Evolutionary conservation across 805 yeast genomes (phyloP), one percentile per base, ranked within the genome.

Genomic region (Candida gorgasii): DNA sequence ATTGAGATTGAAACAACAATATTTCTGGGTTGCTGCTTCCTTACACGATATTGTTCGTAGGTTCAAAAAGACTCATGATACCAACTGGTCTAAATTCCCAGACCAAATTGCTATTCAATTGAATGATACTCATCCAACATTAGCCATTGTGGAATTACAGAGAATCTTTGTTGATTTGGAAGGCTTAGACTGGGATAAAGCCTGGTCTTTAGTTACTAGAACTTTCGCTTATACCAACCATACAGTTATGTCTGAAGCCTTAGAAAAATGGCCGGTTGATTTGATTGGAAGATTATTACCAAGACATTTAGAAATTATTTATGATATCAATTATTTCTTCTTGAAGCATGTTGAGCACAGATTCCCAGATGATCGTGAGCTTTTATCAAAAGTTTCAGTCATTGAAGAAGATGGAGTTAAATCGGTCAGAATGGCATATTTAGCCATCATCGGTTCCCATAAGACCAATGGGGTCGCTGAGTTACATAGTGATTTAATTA

Each of bases 401-500:
- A 84, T 89, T 59, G 96, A 89, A 63, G 97, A 89, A 63, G 73
- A 82, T 14, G 66, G 69, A 35, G 86, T 88, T 45, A 89, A 88
- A 69, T 86, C 85, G 50, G 87, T 89, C 41, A 79, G 96, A 63
- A 89, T 89, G 97, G 97, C 97, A 2, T 80, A 73, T 59, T 75
- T 89, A 59, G 97, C 97, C 16, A 82, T 89, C 52, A 78, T 89
- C 57, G 97, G 97, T 13, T 86, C 96, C 8, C 96, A 90, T 65
- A 86, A 80, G 62, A 96, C 89, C 42, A 89, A 89, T 59, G 97
- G 97, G 65, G 97, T 89, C 45, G 97, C 97, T 13, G 97, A 89
- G 65, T 72, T 89, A 57, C 97, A 89, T 67, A 88, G 96, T 20
- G 96, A 89, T 61, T 77, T 89, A 61, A 86, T 89, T 63, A 85